These are phyloP conservation scores for Pachysandra terminalis DNA, from an alignment of 164 flowering plant genomes.

Conservation along the genomic window DNA sequence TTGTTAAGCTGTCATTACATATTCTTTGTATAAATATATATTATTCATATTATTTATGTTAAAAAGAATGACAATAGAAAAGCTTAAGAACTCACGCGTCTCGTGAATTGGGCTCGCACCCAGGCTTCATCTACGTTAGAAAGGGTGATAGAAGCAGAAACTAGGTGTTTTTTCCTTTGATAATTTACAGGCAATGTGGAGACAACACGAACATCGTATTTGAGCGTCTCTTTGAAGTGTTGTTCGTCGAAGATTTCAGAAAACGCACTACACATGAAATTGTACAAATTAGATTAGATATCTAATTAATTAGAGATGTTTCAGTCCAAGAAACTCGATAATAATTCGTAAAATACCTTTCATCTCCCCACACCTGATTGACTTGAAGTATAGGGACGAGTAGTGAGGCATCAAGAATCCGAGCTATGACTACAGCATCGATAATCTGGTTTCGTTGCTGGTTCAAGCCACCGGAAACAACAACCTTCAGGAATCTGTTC, in stretches of 20 bases:
- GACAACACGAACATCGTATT: constrained; percentile 29
- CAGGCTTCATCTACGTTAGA: constrained; percentile 24
- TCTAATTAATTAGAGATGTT: no score
- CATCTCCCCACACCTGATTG: constrained; percentile 24
- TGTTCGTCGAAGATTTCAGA: constrained; percentile 37
- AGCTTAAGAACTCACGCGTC: constrained; percentile 8
- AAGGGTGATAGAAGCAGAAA: constrained; percentile 4
- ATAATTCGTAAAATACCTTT: constrained; percentile 24
- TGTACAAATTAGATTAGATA: no score
- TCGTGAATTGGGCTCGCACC: constrained; percentile 23
- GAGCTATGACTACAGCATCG: constrained; percentile 28
- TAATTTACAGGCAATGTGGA: constrained; percentile 30
- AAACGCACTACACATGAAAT: constrained; percentile 28
- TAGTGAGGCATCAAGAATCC: constrained; percentile 21
- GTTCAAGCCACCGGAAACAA: constrained; percentile 29
- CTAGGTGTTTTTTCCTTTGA: constrained; percentile 16
- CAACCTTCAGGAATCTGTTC: constrained; percentile 31
- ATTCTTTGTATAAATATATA: no score
- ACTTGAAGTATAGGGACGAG: constrained; percentile 24
- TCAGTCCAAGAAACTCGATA: no score
- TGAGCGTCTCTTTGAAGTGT: constrained; percentile 33
- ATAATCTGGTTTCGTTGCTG: constrained; percentile 28
- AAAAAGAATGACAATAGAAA: background rate
- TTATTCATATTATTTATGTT: no score
- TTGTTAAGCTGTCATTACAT: no score